phyloP scores from a whole-genome alignment of 805 yeast genomes.

The Candida awuae region DNA sequence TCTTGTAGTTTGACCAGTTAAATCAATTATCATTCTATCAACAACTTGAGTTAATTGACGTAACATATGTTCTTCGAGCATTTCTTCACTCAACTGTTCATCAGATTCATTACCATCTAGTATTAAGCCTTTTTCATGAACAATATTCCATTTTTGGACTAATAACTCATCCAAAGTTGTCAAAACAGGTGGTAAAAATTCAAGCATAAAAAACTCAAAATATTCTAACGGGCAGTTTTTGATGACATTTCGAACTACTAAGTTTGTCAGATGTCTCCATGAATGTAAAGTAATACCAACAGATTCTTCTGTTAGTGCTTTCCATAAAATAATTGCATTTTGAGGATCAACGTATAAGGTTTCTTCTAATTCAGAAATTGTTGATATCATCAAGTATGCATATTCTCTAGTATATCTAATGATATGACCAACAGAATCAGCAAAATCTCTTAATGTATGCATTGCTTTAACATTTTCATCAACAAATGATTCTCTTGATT shows the following conservation, averaged over 20 bases:
- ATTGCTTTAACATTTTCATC: constrained; percentile 93
- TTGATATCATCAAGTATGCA: constrained; percentile 82
- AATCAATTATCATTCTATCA: constrained; percentile 77
- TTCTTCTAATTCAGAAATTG: constrained; percentile 83
- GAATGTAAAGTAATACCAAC: constrained; percentile 89
- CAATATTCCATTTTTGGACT: constrained; percentile 67
- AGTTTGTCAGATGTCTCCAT: constrained; percentile 94
- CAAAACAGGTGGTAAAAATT: constrained; percentile 71
- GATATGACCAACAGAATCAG: constrained; percentile 95
- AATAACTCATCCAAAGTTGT: constrained; percentile 66
- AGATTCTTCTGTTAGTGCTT: constrained; percentile 76
- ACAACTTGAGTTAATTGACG: constrained; percentile 91
- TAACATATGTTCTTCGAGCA: constrained; percentile 94
- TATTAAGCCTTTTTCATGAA: constrained; percentile 49
- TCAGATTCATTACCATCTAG: constrained; percentile 53
- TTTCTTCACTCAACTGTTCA: constrained; percentile 86
- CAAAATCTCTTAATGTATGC: constrained; percentile 89
- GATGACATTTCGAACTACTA: constrained; percentile 78
- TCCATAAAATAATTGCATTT: constrained; percentile 69
- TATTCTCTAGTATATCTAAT: constrained; percentile 94
- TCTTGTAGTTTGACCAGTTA: constrained; percentile 68
- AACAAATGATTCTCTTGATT: constrained; percentile 87
- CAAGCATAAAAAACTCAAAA: constrained; percentile 62
- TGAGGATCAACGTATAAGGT: constrained; percentile 82
- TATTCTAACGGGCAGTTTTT: constrained; percentile 77